Conservation (phyloP, 2,329 filamentous ascomycete species). For the Diaporthe caulivora region DNA sequence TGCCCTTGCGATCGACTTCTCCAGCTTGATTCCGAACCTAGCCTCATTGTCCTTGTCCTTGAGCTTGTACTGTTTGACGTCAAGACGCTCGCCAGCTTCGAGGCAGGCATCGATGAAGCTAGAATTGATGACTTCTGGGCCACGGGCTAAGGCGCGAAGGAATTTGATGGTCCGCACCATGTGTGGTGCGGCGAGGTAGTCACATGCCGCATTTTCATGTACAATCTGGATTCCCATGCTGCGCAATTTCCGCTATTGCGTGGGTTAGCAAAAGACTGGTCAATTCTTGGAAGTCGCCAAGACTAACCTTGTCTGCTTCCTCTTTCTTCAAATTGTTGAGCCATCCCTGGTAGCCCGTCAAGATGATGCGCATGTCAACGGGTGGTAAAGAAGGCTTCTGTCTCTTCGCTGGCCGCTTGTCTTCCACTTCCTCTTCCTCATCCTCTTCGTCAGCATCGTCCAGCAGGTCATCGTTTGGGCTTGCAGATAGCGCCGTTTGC, state of each 20-base stretch:
- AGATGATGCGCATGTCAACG: conserved; percentile 79
- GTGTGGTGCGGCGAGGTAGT: conserved; percentile 88
- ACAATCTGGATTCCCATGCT: conserved; percentile 86
- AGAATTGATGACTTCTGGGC: conserved; percentile 81
- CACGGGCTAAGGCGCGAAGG: conserved; percentile 85
- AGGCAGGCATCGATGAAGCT: conserved; percentile 84
- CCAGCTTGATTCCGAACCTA: conserved; percentile 76
- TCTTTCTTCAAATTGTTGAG: conserved; percentile 79
- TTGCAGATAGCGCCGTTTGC: conserved; percentile 52
- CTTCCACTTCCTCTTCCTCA: conserved; percentile 60
- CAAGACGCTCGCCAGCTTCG: conserved; percentile 73
- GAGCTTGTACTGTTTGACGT: conserved; percentile 75
- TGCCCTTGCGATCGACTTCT: conserved; percentile 77
- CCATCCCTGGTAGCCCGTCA: conserved; percentile 91
- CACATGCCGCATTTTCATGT: conserved; percentile 80
- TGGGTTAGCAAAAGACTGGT: conserved; percentile 39
- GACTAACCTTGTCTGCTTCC: conserved; percentile 81
- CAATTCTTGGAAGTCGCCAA: conserved; percentile 38
- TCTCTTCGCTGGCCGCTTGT: conserved; percentile 69
- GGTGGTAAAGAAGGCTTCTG: conserved; percentile 73
- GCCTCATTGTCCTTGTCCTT: conserved; percentile 80
- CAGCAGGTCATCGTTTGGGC: conserved; percentile 48
- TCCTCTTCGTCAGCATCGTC: conserved; percentile 52
- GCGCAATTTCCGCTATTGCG: conserved; percentile 78
- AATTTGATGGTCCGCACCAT: conserved; percentile 95